Conservation (phyloP, 2,329 filamentous ascomycete species). For the Aspergillus fumigatus region DNA sequence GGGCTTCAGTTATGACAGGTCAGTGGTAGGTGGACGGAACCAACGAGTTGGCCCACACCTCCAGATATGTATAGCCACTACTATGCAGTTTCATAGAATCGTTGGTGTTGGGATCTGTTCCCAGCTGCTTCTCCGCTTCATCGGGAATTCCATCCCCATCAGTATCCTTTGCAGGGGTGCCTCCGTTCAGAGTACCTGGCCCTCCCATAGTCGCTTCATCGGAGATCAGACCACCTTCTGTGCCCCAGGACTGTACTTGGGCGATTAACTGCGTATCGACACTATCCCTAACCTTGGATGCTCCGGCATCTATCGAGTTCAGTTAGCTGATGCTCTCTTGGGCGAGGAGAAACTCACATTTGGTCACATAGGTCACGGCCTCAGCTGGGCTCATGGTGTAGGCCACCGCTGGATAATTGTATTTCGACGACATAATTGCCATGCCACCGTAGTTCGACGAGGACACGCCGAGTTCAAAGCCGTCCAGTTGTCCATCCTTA, state of each 20-base stretch:
- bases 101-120: conserved; percentile 11
- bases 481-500: conserved; percentile 48
- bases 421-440: conserved; percentile 9
- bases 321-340: too few species aligned
- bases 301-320: conserved; percentile 7
- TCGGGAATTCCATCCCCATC: conserved; percentile 16
- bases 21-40: conserved; percentile 9
- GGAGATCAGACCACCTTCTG: conserved; percentile 11
- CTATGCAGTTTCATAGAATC: conserved; percentile 12
- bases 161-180: conserved; percentile 6
- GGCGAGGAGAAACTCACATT: conserved; percentile 5
- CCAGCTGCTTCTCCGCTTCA: conserved; percentile 10
- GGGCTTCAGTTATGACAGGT: not conserved
- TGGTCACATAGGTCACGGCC: conserved; percentile 8
- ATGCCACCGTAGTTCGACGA: conserved; percentile 12
- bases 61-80: conserved; percentile 13
- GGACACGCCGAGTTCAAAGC: conserved; percentile 19
- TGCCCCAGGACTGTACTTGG: conserved; percentile 10
- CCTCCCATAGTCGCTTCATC: conserved; percentile 14
- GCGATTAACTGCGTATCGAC: conserved; percentile 10
- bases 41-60: conserved; percentile 15
- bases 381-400: conserved; percentile 6
- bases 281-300: conserved; percentile 12
- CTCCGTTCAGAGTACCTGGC: conserved; percentile 10
- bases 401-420: conserved; percentile 10